phyloP scores from a whole-genome alignment of 2,329 filamentous ascomycete genomes.

The Acephala macrosclerotiorum region DNA sequence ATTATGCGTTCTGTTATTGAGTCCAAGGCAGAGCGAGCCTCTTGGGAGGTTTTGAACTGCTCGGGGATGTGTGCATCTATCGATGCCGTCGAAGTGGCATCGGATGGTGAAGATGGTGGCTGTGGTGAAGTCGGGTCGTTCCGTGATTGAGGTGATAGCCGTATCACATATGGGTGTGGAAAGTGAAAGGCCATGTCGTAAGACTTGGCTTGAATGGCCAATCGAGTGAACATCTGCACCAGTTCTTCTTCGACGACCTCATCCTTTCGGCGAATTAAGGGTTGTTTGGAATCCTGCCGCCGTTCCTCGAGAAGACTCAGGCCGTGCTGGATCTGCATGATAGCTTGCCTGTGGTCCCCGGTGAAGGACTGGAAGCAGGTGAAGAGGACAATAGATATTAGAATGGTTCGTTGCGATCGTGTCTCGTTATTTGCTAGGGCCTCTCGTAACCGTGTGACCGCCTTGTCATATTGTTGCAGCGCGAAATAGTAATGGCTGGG shows the following conservation, averaged over 20 bases:
- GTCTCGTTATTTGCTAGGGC: conserved; percentile 52
- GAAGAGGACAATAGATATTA: conserved; percentile 71
- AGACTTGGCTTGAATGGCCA: conserved; percentile 71
- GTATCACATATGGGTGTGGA: conserved; percentile 66
- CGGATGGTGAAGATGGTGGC: conserved; percentile 52
- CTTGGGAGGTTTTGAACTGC: conserved; percentile 56
- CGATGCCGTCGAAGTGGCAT: conserved; percentile 40
- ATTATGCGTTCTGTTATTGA: conserved; percentile 62
- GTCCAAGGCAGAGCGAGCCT: conserved; percentile 65
- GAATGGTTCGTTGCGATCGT: conserved; percentile 57
- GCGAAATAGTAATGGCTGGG: conserved; percentile 65
- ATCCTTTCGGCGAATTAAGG: conserved; percentile 28
- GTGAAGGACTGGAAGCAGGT: conserved; percentile 75
- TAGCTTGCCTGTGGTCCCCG: conserved; percentile 67
- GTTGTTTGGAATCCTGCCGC: conserved; percentile 53
- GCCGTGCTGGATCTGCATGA: conserved; percentile 66
- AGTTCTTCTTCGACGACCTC: conserved; percentile 56
- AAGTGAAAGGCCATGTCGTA: conserved; percentile 75
- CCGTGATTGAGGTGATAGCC: conserved; percentile 49
- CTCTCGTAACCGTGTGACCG: conserved; percentile 58
- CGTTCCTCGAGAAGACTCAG: conserved; percentile 61
- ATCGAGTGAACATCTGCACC: conserved; percentile 67
- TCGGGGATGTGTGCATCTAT: conserved; percentile 36
- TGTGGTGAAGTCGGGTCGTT: conserved; percentile 33
- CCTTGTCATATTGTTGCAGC: conserved; percentile 64